These are phyloP conservation scores for Mallotus nudiflorus DNA, from an alignment of 345 rosid genomes.

Conservation along the genomic window DNA sequence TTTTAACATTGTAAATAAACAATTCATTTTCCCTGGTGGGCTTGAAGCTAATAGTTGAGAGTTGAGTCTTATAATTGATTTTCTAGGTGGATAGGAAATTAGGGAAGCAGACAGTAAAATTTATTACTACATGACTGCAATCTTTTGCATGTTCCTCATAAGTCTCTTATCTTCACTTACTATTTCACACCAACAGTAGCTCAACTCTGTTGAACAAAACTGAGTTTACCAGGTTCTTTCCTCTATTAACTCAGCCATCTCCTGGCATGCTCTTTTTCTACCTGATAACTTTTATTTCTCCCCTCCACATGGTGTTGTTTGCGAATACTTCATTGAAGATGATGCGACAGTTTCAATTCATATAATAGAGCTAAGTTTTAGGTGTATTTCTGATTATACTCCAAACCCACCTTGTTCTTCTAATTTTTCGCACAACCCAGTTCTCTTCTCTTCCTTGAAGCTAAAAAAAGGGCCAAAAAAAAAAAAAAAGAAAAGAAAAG, in stretches of 20 bases:
- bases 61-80: too few species aligned
- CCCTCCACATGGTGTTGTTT: conserved; percentile 66
- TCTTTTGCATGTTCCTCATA: conserved; percentile 27
- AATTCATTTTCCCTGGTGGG: too few species aligned
- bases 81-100: too few species aligned
- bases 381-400: conserved; percentile 56
- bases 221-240: conserved; percentile 48
- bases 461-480: too few species aligned
- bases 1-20: too few species aligned
- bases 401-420: conserved; percentile 65
- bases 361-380: conserved; percentile 57
- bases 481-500: too few species aligned
- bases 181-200: conserved; percentile 31
- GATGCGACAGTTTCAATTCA: conserved; percentile 27
- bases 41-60: too few species aligned
- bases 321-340: conserved; percentile 42
- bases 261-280: conserved; percentile 56
- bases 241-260: conserved; percentile 50
- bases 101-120: too few species aligned
- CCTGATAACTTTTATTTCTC: conserved; percentile 61
- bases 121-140: too few species aligned
- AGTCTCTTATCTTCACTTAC: conserved; percentile 15
- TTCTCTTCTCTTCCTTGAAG: conserved; percentile 50
- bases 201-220: conserved; percentile 56
- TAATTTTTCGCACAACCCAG: conserved; percentile 50